Percentiles rank a stretch among this genome's conserved stretches.
phyloP scores from a whole-genome alignment of 306 rosid genomes.

The Cucumis hystrix region DNA sequence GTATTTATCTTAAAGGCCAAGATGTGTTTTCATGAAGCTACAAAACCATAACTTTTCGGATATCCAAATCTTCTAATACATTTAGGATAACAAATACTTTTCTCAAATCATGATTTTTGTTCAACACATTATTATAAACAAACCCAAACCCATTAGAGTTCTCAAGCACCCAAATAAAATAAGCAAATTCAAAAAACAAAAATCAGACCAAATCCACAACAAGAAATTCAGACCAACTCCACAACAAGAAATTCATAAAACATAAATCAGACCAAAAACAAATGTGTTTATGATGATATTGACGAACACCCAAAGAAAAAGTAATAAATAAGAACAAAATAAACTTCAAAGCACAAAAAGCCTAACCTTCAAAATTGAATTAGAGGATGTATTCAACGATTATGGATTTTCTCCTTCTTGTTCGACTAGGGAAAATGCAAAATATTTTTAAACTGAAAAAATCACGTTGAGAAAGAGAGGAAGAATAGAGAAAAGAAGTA shows the following conservation, averaged over 20 bases:
- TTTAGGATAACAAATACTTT: too few relatives aligned
- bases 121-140: too few relatives aligned
- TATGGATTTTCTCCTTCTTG: constrained; percentile 13
- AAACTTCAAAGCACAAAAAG: constrained; percentile 1
- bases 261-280: background rate
- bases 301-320: background rate
- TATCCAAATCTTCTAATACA: too few relatives aligned
- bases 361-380: constrained; percentile 35
- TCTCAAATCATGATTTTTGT: too few relatives aligned
- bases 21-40: too few relatives aligned
- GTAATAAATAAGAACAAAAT: background rate
- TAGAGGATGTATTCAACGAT: constrained; percentile 29
- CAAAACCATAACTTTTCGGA: too few relatives aligned
- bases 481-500: too few relatives aligned
- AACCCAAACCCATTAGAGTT: too few relatives aligned
- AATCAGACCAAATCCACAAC: constrained; percentile 25
- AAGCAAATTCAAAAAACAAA: background rate
- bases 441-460: constrained; percentile 23
- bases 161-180: too few relatives aligned
- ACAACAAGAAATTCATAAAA: background rate
- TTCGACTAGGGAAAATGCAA: constrained; percentile 33
- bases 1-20: too few relatives aligned
- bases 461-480: too few relatives aligned
- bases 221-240: constrained; percentile 1
- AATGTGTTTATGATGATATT: background rate